Evolutionary conservation across 2,329 filamentous ascomycete genomes (phyloP), one percentile per base, ranked within the genome.

Genomic region (Pyrenophora graminea): DNA sequence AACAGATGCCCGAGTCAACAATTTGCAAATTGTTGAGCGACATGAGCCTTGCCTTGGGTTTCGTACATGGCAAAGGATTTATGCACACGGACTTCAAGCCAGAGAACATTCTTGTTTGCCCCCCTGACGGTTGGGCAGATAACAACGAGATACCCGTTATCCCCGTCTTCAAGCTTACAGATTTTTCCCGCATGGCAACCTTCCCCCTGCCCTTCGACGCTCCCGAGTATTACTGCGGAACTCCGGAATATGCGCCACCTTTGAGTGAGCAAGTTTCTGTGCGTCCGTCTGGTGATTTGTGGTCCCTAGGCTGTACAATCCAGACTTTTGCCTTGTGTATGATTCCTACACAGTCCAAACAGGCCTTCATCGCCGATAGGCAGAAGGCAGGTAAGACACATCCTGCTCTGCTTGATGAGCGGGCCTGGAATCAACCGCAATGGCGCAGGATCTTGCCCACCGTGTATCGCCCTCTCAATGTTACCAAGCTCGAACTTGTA

Each of bases 61-160:
- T 52, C 34, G 15, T 71, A 2, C 66, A 69, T 12, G 25, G 19
- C 1, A 36, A 50, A 6, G 32, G 43, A 7, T 58, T 97, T 48
- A 77, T 97, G 32, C 94, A 97, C 68, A 91, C 91, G 27, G 94
- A 97, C 68, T 79, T 97, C 62, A 97, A 97, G 76, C 86, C 89
- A 1, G 91, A 95, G 71, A 97, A 97, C 69, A 94, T 94, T 63
- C 84, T 97, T 2, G 84, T 97, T 2, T 32, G 31, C 2, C n/a
- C 40, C 1, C 56, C 58, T 5, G 23, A 30, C 0, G 30, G 36
- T n/a, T 54, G 36, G 31, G 17, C 46, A 3, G 15, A 15, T 1
- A 30, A 37, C 3, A 25, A 54, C n/a, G 34, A 19, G 0, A 3
- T 64, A 1, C 59, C 62, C 1, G 39, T 47, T 3, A 39, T 62